phyloP scores from a whole-genome alignment of 163 green algal species.

The Scenedesmus sp. region DNA sequence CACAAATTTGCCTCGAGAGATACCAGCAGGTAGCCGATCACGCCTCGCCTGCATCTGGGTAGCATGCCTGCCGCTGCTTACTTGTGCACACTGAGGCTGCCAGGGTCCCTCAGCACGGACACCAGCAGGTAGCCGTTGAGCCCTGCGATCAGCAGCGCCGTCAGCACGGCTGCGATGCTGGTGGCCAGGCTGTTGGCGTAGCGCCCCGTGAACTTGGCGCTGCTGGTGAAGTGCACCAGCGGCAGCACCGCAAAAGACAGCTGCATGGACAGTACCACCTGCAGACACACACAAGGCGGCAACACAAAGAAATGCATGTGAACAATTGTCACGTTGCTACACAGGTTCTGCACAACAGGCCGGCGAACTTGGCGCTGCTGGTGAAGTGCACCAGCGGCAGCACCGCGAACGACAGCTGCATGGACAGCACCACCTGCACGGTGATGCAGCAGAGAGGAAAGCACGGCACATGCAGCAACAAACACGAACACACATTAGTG shows the following conservation, averaged over 20 bases:
- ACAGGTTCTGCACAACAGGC: too few relatives aligned
- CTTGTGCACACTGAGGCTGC: neutral
- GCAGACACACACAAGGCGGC: neutral
- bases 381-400: too few relatives aligned
- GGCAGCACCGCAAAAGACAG: constrained; percentile 71
- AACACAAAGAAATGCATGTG: too few relatives aligned
- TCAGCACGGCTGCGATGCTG: constrained; percentile 29
- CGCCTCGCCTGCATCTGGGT: neutral
- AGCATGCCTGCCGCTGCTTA: neutral
- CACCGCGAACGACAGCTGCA: neutral
- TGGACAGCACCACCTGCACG: neutral
- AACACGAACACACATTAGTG: too few relatives aligned
- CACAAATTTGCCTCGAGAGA: too few relatives aligned
- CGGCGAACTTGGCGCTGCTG: too few relatives aligned
- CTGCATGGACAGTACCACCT: constrained; percentile 70
- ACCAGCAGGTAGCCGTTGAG: constrained; percentile 74
- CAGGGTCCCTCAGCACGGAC: constrained; percentile 32
- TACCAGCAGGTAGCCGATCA: too few relatives aligned
- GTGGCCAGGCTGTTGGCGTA: constrained; percentile 57
- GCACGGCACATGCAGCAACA: too few relatives aligned
- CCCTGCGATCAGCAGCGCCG: constrained; percentile 65
- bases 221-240: constrained; percentile 72
- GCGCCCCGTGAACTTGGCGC: constrained; percentile 53
- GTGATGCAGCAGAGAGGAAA: too few relatives aligned
- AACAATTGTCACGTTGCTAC: too few relatives aligned